Conservation (phyloP, 495 filamentous ascomycete species). For the Xylaria longipes region DNA sequence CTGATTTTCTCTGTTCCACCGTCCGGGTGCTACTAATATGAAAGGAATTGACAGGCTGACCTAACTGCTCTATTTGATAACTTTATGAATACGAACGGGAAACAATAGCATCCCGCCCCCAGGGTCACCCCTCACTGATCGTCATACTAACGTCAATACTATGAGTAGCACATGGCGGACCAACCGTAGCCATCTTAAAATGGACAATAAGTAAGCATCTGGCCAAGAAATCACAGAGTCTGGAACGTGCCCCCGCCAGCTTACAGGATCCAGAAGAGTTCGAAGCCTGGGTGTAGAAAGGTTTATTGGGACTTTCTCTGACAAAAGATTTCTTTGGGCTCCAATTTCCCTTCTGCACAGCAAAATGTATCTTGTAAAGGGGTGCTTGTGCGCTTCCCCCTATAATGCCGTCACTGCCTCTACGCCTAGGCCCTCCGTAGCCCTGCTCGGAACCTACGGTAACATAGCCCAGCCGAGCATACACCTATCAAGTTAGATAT, state of each 20-base stretch:
- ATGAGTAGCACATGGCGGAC: not conserved
- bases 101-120: conserved; percentile 9
- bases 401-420: not conserved
- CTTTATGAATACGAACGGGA: not conserved
- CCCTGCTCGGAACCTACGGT: not conserved
- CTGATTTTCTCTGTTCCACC: not conserved
- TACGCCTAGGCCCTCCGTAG: not conserved
- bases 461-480: not conserved
- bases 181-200: too few species aligned
- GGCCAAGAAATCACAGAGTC: not conserved
- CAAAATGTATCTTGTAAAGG: not conserved
- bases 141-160: not conserved
- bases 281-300: not conserved
- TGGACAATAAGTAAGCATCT: not conserved
- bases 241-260: not conserved
- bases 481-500: not conserved
- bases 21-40: not conserved
- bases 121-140: not conserved
- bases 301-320: too few species aligned
- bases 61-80: not conserved
- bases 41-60: not conserved
- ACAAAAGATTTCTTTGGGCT: not conserved
- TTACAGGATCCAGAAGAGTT: not conserved
- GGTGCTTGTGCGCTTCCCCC: not conserved
- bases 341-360: not conserved